Evolutionary conservation across 345 rosid species (phyloP).

Genomic region (Camelina hispida): DNA sequence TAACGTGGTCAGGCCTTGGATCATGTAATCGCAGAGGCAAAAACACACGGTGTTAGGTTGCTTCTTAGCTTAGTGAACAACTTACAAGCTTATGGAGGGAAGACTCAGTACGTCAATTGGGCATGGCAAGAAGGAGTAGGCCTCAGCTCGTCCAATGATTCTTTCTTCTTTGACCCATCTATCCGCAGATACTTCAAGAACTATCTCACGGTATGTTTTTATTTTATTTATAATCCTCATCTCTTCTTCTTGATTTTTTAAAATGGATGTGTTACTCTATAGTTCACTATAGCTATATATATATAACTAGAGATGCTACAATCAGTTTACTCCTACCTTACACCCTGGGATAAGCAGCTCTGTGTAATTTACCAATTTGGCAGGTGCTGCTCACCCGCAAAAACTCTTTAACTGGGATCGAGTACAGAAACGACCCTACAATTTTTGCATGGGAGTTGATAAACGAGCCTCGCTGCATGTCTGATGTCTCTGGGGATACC

Average conservation of each 20-base stretch:
- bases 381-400: conserved; percentile 83
- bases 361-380: neutral
- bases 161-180: conserved; percentile 96
- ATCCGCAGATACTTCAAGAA: conserved; percentile 85
- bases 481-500: conserved; percentile 92
- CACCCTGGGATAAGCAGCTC: too few species aligned
- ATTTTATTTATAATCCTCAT: neutral
- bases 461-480: conserved; percentile 91
- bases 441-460: conserved; percentile 97
- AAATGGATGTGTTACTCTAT: neutral
- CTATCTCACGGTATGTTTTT: conserved; percentile 58
- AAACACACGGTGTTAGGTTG: conserved; percentile 67
- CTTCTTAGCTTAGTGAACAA: conserved; percentile 90
- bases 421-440: conserved; percentile 86
- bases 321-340: neutral
- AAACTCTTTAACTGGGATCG: conserved; percentile 86
- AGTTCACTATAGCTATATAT: neutral
- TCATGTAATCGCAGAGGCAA: conserved; percentile 89
- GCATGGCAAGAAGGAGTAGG: conserved; percentile 99
- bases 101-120: conserved; percentile 95
- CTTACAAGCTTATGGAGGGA: conserved; percentile 90
- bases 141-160: conserved; percentile 90
- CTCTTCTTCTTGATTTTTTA: conserved; percentile 7
- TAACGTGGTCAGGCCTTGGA: conserved; percentile 79
- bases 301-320: neutral